Evolutionary conservation across 2,329 filamentous ascomycete genomes (phyloP).

Genomic region (Cordyceps militaris): DNA sequence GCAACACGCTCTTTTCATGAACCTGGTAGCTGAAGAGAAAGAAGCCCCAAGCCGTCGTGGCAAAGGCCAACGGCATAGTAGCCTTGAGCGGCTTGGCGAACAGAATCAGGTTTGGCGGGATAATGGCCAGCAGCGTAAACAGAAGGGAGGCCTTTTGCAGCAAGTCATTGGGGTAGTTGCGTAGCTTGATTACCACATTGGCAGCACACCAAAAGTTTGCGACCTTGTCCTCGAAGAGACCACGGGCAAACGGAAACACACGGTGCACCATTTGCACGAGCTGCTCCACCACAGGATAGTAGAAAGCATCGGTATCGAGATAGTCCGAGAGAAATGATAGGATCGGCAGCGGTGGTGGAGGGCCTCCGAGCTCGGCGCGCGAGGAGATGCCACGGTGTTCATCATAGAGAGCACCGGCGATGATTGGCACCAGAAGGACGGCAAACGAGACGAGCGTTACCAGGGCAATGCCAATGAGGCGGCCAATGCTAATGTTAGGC

Average conservation of each 20-base stretch:
- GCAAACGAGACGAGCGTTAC: slow-evolving; percentile 68
- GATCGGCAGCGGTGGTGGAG: slow-evolving; percentile 55
- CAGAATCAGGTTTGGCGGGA: slow-evolving; percentile 71
- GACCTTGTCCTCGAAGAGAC: slow-evolving; percentile 96
- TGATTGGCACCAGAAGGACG: slow-evolving; percentile 66
- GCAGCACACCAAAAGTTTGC: slow-evolving; percentile 96
- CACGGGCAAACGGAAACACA: slow-evolving; percentile 94
- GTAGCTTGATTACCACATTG: slow-evolving; percentile 83
- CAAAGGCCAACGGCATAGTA: slow-evolving; percentile 71
- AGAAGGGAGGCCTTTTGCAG: slow-evolving; percentile 71
- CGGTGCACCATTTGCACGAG: slow-evolving; percentile 78
- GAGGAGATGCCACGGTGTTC: slow-evolving; percentile 55
- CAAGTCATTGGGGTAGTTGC: slow-evolving; percentile 60
- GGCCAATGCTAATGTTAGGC: slow-evolving; percentile 58
- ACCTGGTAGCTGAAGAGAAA: slow-evolving; percentile 98
- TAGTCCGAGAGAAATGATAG: slow-evolving; percentile 51
- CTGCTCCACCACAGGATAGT: slow-evolving; percentile 72
- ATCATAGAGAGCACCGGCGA: slow-evolving; percentile 65
- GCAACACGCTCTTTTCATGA: slow-evolving; percentile 92
- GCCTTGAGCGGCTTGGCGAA: slow-evolving; percentile 71
- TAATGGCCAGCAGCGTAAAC: slow-evolving; percentile 68
- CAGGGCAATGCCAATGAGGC: slow-evolving; percentile 68
- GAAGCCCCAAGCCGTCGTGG: slow-evolving; percentile 88
- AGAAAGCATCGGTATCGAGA: slow-evolving; percentile 57
- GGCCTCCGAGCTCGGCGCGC: slow-evolving; percentile 48